Conservation (phyloP, 805 yeast genomes). For the Wilhelminamyces savonicus region DNA sequence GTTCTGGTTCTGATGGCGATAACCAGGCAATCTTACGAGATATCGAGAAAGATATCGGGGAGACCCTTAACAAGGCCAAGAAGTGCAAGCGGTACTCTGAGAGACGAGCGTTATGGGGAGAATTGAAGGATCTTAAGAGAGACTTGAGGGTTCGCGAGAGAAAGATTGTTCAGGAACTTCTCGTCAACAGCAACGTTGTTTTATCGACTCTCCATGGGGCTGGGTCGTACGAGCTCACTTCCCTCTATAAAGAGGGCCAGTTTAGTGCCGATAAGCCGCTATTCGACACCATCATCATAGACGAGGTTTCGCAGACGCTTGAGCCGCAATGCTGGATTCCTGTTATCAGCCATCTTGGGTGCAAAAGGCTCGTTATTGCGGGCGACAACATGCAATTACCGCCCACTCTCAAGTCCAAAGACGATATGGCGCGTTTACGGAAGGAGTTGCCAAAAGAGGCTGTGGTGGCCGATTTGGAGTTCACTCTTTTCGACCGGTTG, state of each 20-base stretch:
- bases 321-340: constrained; percentile 99
- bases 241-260: constrained; percentile 35
- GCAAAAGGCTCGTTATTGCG: constrained; percentile 65
- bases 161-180: constrained; percentile 52
- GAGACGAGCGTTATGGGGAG: constrained; percentile 59
- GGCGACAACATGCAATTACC: constrained; percentile 93
- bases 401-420: constrained; percentile 69
- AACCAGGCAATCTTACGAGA: constrained; percentile 50
- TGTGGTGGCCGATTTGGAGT: constrained; percentile 44
- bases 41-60: constrained; percentile 64
- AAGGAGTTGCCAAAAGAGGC: constrained; percentile 17
- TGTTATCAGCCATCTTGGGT: constrained; percentile 53
- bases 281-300: constrained; percentile 81
- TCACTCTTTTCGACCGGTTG: constrained; percentile 78
- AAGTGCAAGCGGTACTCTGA: constrained; percentile 61
- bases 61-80: constrained; percentile 47
- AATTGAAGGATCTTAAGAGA: constrained; percentile 60
- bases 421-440: constrained; percentile 10
- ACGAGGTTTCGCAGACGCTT: constrained; percentile 90
- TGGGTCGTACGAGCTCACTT: constrained; percentile 62
- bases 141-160: constrained; percentile 66
- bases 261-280: constrained; percentile 25
- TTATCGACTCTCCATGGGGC: constrained; percentile 86
- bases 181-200: constrained; percentile 60
- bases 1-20: constrained; percentile 17